Evolutionary conservation across 2,329 filamentous ascomycete genomes (phyloP).

Genomic region (Colletotrichum gloeosporioides): DNA sequence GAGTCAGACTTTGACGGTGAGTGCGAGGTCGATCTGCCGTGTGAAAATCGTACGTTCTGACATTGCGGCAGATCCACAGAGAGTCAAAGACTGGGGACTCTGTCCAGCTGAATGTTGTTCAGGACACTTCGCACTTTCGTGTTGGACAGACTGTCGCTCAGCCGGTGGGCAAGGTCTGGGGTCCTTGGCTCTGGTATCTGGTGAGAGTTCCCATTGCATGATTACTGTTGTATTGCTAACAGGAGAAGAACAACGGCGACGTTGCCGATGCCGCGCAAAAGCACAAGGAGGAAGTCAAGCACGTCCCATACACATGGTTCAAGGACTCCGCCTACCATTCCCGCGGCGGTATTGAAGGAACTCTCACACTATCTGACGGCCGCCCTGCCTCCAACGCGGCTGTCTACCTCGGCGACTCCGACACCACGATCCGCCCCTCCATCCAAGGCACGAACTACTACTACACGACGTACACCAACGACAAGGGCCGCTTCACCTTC

Average conservation of each 20-base stretch:
- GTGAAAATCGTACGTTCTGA: not conserved
- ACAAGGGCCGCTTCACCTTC: constrained; percentile 43
- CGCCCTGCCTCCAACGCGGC: constrained; percentile 47
- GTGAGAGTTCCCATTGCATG: not conserved
- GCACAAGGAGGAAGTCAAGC: constrained; percentile 37
- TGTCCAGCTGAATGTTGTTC: constrained; percentile 18
- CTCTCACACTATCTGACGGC: constrained; percentile 46
- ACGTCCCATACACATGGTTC: constrained; percentile 52
- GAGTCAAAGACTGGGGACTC: constrained; percentile 21
- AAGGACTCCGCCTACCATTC: constrained; percentile 44
- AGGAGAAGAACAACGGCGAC: constrained; percentile 47
- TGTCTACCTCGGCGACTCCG: constrained; percentile 51
- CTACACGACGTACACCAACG: constrained; percentile 47
- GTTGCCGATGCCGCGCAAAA: constrained; percentile 40
- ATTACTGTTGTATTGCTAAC: not conserved
- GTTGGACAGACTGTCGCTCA: constrained; percentile 11
- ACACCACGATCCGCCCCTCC: constrained; percentile 30
- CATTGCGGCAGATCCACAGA: not conserved
- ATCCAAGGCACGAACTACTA: constrained; percentile 37
- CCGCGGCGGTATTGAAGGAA: constrained; percentile 45
- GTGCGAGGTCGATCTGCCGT: not conserved
- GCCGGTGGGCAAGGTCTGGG: constrained; percentile 16
- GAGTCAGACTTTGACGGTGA: constrained; percentile 18
- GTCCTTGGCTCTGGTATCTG: constrained; percentile 22
- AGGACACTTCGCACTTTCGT: constrained; percentile 20